Conservation (phyloP, 1,284 basidiomycete genomes). For the Leccinum griseonigrum region DNA sequence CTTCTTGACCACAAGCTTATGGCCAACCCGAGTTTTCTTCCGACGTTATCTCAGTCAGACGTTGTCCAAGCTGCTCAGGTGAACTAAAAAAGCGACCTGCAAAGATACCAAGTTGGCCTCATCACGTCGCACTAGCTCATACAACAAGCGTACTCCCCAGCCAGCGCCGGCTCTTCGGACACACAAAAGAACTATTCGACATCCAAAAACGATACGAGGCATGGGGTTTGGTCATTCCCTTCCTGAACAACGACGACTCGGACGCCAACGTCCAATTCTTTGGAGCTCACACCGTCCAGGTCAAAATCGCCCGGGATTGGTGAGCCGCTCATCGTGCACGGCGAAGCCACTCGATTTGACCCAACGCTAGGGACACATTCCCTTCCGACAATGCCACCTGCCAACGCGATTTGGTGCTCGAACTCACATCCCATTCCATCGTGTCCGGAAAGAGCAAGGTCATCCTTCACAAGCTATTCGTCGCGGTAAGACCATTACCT, state of each 20-base stretch:
- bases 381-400: conserved; percentile 50
- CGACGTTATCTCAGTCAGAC: conserved; percentile 27
- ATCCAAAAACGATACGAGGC: conserved; percentile 71
- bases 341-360: conserved; percentile 6
- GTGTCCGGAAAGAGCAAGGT: conserved; percentile 55
- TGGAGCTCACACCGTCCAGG: conserved; percentile 86
- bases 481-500: conserved; percentile 53
- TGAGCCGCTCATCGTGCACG: conserved; percentile 36
- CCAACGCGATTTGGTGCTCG: conserved; percentile 61
- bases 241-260: conserved; percentile 50
- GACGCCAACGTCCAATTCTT: conserved; percentile 89
- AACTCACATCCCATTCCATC: conserved; percentile 60
- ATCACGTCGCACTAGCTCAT: conserved; percentile 41
- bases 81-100: conserved; percentile 4
- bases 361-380: conserved; percentile 53
- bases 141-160: conserved; percentile 59
- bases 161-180: conserved; percentile 48
- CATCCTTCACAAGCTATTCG: conserved; percentile 82
- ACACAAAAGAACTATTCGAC: conserved; percentile 67
- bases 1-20: neutral
- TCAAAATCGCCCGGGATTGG: conserved; percentile 91
- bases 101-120: conserved; percentile 2
- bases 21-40: conserved; percentile 28
- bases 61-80: conserved; percentile 34
- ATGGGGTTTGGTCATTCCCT: conserved; percentile 76